Conservation (phyloP, 1,139 yeast species). For the Geotrichum macrosporum region DNA sequence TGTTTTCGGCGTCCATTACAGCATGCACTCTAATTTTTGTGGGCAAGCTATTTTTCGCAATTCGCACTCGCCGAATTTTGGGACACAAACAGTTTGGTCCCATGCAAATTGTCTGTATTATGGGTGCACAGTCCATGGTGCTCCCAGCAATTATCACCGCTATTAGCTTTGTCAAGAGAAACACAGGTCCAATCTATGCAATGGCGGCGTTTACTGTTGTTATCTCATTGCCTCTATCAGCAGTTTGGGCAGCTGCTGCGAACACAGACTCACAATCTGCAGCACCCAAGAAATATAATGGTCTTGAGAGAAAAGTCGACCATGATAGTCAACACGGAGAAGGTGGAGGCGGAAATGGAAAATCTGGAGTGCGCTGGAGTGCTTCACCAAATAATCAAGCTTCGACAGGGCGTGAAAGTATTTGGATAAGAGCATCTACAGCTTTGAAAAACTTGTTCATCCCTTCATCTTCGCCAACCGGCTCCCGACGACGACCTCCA, state of each 20-base stretch:
- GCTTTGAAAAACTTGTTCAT: not conserved
- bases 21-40: conserved; percentile 57
- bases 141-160: conserved; percentile 59
- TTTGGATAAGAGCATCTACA: not conserved
- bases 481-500: not conserved
- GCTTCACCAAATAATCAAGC: no score
- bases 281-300: no score
- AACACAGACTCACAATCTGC: conserved; percentile 2
- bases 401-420: no score
- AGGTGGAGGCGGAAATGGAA: no score
- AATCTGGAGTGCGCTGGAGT: no score
- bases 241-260: conserved; percentile 68
- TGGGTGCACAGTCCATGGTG: conserved; percentile 74
- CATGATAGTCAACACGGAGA: no score
- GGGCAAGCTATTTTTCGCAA: conserved; percentile 60
- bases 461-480: not conserved
- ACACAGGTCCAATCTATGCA: conserved; percentile 38
- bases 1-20: conserved; percentile 65
- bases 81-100: conserved; percentile 81
- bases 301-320: no score
- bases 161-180: conserved; percentile 25
- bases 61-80: conserved; percentile 62
- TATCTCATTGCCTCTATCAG: conserved; percentile 70
- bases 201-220: conserved; percentile 49
- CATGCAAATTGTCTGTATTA: conserved; percentile 70